These are phyloP conservation scores for Magnusiomyces starmeri DNA, from an alignment of 1,139 yeast genomes.

Conservation along the genomic window DNA sequence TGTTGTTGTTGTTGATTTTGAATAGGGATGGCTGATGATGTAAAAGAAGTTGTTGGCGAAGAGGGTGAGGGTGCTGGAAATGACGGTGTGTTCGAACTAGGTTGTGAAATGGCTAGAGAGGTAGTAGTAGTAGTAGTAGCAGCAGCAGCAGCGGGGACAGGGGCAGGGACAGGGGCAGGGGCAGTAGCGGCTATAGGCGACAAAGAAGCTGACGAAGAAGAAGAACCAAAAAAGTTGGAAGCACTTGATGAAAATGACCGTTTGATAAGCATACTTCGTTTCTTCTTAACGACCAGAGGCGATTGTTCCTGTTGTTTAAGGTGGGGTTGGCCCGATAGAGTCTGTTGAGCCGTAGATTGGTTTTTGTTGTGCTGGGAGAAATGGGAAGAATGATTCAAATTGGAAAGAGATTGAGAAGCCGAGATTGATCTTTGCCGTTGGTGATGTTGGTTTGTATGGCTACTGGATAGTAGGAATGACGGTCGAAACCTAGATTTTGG, in stretches of 20 bases:
- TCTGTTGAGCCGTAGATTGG: too few species aligned
- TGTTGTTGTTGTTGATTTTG: neutral
- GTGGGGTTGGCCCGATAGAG: neutral
- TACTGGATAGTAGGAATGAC: too few species aligned
- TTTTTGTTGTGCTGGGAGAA: too few species aligned
- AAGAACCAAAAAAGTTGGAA: neutral
- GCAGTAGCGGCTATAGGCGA: neutral
- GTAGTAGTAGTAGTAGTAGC: slow-evolving; percentile 1
- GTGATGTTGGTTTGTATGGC: too few species aligned
- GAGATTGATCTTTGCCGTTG: too few species aligned
- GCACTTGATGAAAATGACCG: neutral
- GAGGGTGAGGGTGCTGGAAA: slow-evolving; percentile 1
- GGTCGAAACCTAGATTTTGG: too few species aligned
- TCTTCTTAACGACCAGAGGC: neutral
- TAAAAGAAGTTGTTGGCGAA: neutral
- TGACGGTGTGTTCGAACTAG: slow-evolving; percentile 1
- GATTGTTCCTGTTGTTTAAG: neutral
- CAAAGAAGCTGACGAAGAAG: neutral
- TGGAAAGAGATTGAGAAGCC: too few species aligned
- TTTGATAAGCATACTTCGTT: neutral
- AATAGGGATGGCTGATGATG: neutral
- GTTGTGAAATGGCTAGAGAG: neutral
- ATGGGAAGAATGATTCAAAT: too few species aligned
- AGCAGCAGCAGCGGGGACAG: neutral
- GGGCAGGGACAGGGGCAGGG: neutral